Evolutionary conservation across 345 rosid genomes (phyloP).

Genomic region (Murraya paniculata): DNA sequence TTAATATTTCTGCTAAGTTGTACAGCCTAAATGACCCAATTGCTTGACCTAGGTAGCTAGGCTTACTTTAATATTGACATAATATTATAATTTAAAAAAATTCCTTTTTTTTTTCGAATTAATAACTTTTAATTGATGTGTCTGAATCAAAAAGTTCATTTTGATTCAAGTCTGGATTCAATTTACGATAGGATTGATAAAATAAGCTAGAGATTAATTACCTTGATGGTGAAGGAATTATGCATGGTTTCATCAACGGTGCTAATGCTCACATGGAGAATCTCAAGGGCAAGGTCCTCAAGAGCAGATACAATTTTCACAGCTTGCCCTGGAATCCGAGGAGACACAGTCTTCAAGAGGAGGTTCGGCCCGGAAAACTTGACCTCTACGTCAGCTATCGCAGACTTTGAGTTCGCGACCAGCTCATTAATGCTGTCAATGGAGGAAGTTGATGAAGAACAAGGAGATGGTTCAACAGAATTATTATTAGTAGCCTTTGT

Average conservation of each 20-base stretch:
- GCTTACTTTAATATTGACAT: no score
- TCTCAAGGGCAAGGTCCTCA: constrained; percentile 78
- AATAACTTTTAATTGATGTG: background rate
- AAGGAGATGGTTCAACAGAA: constrained; percentile 54
- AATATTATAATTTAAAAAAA: no score
- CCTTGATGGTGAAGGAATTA: constrained; percentile 97
- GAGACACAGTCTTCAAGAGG: constrained; percentile 77
- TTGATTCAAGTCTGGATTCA: background rate
- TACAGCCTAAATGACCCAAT: background rate
- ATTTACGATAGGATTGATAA: background rate
- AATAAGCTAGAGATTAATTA: constrained; percentile 21
- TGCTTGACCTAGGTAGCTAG: background rate
- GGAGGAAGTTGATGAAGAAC: constrained; percentile 57
- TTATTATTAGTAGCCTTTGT: constrained; percentile 20
- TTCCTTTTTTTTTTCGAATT: no score
- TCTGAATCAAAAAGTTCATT: background rate
- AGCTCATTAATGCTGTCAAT: constrained; percentile 54
- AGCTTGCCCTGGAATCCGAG: constrained; percentile 78
- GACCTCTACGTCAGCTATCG: constrained; percentile 88
- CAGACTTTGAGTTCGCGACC: constrained; percentile 78
- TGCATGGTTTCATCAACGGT: constrained; percentile 70
- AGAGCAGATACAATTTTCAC: constrained; percentile 72
- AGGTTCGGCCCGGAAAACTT: constrained; percentile 86
- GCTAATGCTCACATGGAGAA: constrained; percentile 60
- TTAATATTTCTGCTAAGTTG: no score